Evolutionary conservation across 495 filamentous ascomycete species (phyloP), one percentile per base, ranked within the genome.

Genomic region (Neurospora sp.): DNA sequence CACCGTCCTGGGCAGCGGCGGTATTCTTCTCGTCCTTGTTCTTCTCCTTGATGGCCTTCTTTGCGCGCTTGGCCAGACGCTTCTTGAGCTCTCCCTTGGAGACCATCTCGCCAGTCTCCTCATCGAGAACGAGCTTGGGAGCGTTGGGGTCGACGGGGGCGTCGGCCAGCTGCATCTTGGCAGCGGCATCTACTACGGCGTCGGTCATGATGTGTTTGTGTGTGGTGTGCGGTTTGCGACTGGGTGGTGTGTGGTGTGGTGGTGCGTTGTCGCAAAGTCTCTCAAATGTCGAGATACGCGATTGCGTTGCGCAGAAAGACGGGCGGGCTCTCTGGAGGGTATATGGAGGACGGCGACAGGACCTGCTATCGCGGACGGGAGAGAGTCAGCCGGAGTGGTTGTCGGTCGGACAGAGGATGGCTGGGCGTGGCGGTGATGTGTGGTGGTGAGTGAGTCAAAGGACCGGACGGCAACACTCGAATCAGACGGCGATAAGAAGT

Each of bases 41-140:
- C 78, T 85, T 84, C 8, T 85, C 83, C 75, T 83, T 82, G 37
- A 77, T 79, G n/a, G 85, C 86, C 76, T 89, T 89, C 80, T 89
- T 89, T 68, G 85, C 86, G 70, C 87, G 85, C 77, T 91, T 91
- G 73, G 87, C 84, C 71, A 84, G 44, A 39, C 87, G 83, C 82
- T 91, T 91, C 84, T 91, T 91, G 79, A 90, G 79, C 79, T 90
- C 88, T 72, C 82, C 83, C 78, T 91, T 91, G 69, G 87, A 89
- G 27, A 90, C 86, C 88, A 87, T 88, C 81, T 90, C 88, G 9
- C 88, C 88, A 22, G 89, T 90, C 79, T 88, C 89, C 77, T 87
- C 86, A 79, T 90, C 88, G 37, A 90, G 86, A 79, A 86, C 82
- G 45, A 90, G 85, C 81, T 90, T 90, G 69, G 86, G 84, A 7